Base-by-base conservation (phyloP, 305 asterid genomes). In the Solanum hybrid region DNA sequence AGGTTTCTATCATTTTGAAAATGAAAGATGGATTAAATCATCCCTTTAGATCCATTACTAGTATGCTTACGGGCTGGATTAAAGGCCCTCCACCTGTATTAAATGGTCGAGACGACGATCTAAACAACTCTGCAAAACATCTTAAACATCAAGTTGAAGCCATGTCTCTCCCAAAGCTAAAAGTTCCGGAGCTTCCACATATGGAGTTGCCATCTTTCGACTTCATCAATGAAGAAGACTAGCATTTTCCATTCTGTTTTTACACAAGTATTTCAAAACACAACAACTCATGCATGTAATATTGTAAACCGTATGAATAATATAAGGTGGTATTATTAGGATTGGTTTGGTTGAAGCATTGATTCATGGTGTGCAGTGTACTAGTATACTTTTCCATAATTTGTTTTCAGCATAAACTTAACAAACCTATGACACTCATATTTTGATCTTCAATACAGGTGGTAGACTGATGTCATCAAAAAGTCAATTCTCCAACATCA, bases 1-100 rank as follows among this genome's bases (percentile, higher is more conserved):
- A 96, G 87, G 94, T 95, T 4, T 95, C 99, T 8, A 89, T 96
- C 9, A 91, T 95, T 85, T 80, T 93, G 72, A 96, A 89, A 86
- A 42, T 96, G 36, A 96, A 92, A 91, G 88, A 95, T 7, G 94
- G 95, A 22, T n/a, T 97, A 66, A 94, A 75, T 88, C 92, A 96
- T 46, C 99, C 99, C 1, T 12, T 96, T 27, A 91, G 87, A 90
- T 91, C 95, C 81, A 66, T 94, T 3, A 91, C 93, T 4, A 92
- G 93, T 32, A 36, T 89, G 13, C 0, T 95, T 40, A 86, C 72
- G 60, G 91, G 94, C 0, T 73, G 93, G 42, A 29, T 94, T 22
- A 92, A 71, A 38, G 64, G 26, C 2, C 76, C 79, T 0, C 36
- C 60, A 24, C 86, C 86, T 69, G 13, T 34, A 22, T 26, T 36